These are phyloP conservation scores for Fusarium setosum DNA, from an alignment of 2,329 filamentous ascomycete species.

Conservation along the genomic window DNA sequence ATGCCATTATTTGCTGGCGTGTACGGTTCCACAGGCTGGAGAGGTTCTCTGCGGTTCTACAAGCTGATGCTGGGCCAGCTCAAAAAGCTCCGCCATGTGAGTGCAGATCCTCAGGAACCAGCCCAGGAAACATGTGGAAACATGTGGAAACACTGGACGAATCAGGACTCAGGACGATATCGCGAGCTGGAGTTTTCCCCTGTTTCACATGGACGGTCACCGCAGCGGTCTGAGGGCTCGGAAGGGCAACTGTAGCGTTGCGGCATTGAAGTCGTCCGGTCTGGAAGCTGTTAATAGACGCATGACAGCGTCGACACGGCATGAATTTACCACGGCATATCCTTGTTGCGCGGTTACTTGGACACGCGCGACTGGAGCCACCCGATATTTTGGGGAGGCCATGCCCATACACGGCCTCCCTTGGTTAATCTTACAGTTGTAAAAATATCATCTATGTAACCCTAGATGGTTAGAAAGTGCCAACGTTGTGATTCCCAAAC, in stretches of 20 bases:
- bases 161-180: constrained; percentile 23
- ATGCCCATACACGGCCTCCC: neutral
- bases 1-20: neutral
- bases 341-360: constrained; percentile 25
- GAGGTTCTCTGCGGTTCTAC: neutral
- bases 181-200: constrained; percentile 20
- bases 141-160: constrained; percentile 33
- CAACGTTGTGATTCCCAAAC: constrained; percentile 13
- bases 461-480: neutral
- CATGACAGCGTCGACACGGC: constrained; percentile 33
- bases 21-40: constrained; percentile 17
- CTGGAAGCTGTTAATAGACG: constrained; percentile 8
- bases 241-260: constrained; percentile 3
- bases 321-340: constrained; percentile 16
- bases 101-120: neutral
- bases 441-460: constrained; percentile 9
- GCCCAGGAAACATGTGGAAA: constrained; percentile 5
- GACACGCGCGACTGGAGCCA: constrained; percentile 31
- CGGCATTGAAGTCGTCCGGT: no score
- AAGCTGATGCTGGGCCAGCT: no score
- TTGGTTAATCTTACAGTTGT: neutral
- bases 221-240: constrained; percentile 6
- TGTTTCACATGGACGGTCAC: constrained; percentile 30
- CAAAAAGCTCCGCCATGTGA: neutral
- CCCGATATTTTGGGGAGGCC: constrained; percentile 2